phyloP scores from a whole-genome alignment of 176 grass and related monocot genomes.

The Elymus sibiricus region DNA sequence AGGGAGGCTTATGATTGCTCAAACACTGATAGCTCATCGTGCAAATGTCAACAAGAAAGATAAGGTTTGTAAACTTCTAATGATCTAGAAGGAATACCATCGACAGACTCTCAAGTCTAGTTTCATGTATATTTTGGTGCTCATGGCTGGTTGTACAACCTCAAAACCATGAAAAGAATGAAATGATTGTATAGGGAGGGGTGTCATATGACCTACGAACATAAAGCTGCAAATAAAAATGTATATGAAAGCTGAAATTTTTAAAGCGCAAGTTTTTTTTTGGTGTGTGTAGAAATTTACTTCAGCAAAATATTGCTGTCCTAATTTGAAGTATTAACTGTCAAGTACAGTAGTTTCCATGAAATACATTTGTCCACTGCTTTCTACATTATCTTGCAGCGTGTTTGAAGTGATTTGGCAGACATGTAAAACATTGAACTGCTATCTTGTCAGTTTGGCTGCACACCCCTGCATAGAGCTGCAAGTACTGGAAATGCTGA shows the following conservation, averaged over 20 bases:
- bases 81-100: conserved; percentile 2
- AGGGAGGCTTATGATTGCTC: conserved; percentile 67
- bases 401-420: background rate
- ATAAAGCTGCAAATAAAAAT: background rate
- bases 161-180: background rate
- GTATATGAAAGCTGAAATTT: background rate
- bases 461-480: conserved; percentile 92
- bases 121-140: background rate
- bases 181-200: background rate
- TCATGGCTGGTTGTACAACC: background rate
- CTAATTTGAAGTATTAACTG: background rate
- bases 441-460: conserved; percentile 57
- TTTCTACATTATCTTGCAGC: background rate
- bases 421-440: conserved; percentile 14
- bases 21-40: conserved; percentile 58
- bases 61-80: conserved; percentile 51
- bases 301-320: background rate
- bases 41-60: conserved; percentile 95
- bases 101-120: background rate
- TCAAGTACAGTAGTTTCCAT: background rate
- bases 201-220: background rate
- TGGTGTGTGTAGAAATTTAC: background rate
- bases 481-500: conserved; percentile 81
- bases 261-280: background rate
- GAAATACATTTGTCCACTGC: background rate